Conservation (phyloP, 2,329 filamentous ascomycete genomes). For the Hymenoscyphus fraxineus region DNA sequence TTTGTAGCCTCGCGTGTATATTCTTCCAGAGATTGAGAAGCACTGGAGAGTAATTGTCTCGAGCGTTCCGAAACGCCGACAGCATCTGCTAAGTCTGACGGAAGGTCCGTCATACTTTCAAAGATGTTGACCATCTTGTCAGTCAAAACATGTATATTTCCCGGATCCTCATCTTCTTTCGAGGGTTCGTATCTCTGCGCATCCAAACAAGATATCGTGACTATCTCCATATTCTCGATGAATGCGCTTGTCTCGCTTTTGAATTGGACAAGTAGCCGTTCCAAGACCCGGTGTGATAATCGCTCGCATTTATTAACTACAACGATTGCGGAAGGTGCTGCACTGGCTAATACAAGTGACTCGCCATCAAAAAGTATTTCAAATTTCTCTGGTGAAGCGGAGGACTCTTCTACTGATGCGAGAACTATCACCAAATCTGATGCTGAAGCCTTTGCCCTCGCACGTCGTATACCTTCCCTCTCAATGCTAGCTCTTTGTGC, state of each 20-base stretch:
- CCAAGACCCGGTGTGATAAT: slow-evolving; percentile 37
- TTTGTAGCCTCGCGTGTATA: slow-evolving; percentile 45
- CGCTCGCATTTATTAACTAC: slow-evolving; percentile 62
- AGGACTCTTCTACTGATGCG: slow-evolving; percentile 61
- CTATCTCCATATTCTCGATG: slow-evolving; percentile 30
- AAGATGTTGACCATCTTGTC: slow-evolving; percentile 66
- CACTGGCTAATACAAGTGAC: slow-evolving; percentile 50
- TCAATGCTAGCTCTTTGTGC: slow-evolving; percentile 54
- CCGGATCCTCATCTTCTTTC: slow-evolving; percentile 44
- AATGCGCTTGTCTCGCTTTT: slow-evolving; percentile 36
- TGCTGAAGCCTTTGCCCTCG: slow-evolving; percentile 73
- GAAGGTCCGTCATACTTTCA: slow-evolving; percentile 64
- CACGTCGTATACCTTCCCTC: slow-evolving; percentile 83
- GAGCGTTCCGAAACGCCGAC: slow-evolving; percentile 90
- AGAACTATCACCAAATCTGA: slow-evolving; percentile 85
- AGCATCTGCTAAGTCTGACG: slow-evolving; percentile 72
- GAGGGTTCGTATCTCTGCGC: slow-evolving; percentile 37
- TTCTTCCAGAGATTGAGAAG: slow-evolving; percentile 65
- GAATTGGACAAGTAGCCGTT: slow-evolving; percentile 42
- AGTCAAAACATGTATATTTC: slow-evolving; percentile 67
- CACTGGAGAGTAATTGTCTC: slow-evolving; percentile 72
- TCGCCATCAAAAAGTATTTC: slow-evolving; percentile 53
- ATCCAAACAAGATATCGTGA: slow-evolving; percentile 70
- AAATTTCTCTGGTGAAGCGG: slow-evolving; percentile 29
- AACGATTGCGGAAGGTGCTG: slow-evolving; percentile 48